Evolutionary conservation across 345 rosid species (phyloP), one percentile per base, ranked within the genome.

Genomic region (Salix brachista): DNA sequence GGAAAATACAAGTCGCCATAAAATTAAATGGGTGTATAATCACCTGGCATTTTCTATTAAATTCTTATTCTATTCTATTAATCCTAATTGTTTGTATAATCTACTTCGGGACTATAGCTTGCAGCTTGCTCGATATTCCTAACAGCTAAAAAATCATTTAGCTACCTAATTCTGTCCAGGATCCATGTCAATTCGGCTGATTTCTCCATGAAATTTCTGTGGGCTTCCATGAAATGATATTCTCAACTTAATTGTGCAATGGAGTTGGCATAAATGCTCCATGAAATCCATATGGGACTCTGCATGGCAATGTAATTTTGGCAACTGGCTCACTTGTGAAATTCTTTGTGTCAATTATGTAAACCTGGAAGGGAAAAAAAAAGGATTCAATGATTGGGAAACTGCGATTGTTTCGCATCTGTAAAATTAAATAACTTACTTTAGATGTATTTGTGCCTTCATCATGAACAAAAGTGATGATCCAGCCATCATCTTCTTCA

Each of bases 401-500:
- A 32, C n/a, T 0, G 28, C 67, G 1, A 64, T 64, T 26, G 67
- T 1, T 32, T 64, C 6, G 0, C 1, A 64, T 7, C 18, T 4
- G 0, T 26, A 64, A 14, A 28, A 32, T 28, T 50, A 34, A 0
- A 34, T 34, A 21, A 4, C 83, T 69, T 62, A 86, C 90, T 71
- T 86, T 80, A 41, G 86, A 81, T 7, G 72, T 19, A 54, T 85
- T 26, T 1, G 75, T 75, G 9, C 73, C 73, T 80, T 89, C 91
- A 64, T 82, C 69, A 76, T 83, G 90, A 36, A 86, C 88, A 78
- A 79, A 89, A 25, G 88, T 81, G 67, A 86, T 41, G 64, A 89
- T 79, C 92, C 89, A 87, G 13, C 89, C 86, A 32, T 87, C 86
- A 10, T 84, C 92, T 81, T 89, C 86, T 70, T 81, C 84, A 0